Evolutionary conservation across 805 yeast species (phyloP), one percentile per base, ranked within the genome.

Genomic region (Saccharomycodes ludwigii): DNA sequence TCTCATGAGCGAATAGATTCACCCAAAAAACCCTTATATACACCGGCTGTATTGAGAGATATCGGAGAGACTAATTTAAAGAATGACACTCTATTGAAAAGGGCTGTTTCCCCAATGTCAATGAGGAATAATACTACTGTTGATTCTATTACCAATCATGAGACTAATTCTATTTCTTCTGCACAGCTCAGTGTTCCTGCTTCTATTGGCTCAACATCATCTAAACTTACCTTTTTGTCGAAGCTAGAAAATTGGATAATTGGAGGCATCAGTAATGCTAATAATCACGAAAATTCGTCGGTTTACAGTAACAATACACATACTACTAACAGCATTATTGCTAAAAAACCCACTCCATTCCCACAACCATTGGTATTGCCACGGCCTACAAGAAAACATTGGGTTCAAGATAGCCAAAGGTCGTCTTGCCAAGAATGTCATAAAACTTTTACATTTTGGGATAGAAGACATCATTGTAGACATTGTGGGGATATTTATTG

Each of bases 1-100:
- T n/a, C n/a, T n/a, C n/a, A n/a, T n/a, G n/a, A n/a, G n/a, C n/a
- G n/a, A n/a, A n/a, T n/a, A n/a, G n/a, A n/a, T n/a, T n/a, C n/a
- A n/a, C 86, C 84, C 40, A 71, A 84, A 51, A 78, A 82, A 46
- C 95, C 96, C 7, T 61, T 86, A 61, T 86, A 84, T 47, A 65
- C 80, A 0, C 97, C 97, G 0, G 95, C 95, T 0, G 97, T 86
- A 8, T 61, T 86, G 32, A 67, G 82, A 42, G 66, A 67, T 25
- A 61, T 63, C 9, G 54, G 65, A 0, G 54, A 50, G 35, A 63
- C 68, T 2, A 63, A 63, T 30, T 44, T 63, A 26, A 61, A 60
- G 12, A 58, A 55, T n/a, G 65, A 60, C 29, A 64, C 59, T 35
- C 36, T 60, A 14, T 48, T 44, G 48, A 54, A 36, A 45, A 50